Conservation (phyloP, 2,329 filamentous ascomycete species). For the Pseudopyrenochaeta lycopersici region DNA sequence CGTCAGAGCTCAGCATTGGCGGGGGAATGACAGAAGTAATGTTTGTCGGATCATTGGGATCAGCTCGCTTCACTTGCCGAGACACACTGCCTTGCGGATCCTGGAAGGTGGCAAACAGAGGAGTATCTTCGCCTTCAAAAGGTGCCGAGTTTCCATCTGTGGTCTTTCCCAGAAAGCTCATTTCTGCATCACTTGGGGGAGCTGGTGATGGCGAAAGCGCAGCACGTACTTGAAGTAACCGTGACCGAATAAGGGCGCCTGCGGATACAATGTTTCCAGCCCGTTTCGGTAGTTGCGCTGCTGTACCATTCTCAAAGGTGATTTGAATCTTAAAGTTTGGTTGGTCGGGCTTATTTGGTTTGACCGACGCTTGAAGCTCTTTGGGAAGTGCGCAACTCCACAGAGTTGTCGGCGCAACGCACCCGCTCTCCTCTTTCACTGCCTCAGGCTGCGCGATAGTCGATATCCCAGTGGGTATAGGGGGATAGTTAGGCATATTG, state of each 20-base stretch:
- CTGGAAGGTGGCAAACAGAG: conserved; percentile 84
- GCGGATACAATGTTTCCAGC: conserved; percentile 67
- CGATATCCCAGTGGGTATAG: conserved; percentile 83
- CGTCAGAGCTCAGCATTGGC: conserved; percentile 71
- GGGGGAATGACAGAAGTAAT: conserved; percentile 67
- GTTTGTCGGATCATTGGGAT: conserved; percentile 43
- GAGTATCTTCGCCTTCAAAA: conserved; percentile 86
- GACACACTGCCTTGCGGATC: conserved; percentile 39
- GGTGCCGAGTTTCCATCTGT: conserved; percentile 76
- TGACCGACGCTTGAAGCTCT: conserved; percentile 72
- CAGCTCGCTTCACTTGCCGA: conserved; percentile 49
- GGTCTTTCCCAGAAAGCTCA: conserved; percentile 83
- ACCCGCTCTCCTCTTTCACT: conserved; percentile 70
- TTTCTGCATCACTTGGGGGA: conserved; percentile 72
- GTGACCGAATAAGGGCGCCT: conserved; percentile 44
- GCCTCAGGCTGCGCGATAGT: conserved; percentile 80
- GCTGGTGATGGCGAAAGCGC: conserved; percentile 60
- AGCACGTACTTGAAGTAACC: conserved; percentile 35
- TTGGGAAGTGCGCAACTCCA: conserved; percentile 91
- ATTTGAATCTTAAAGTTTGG: conserved; percentile 86
- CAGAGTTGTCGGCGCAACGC: conserved; percentile 74
- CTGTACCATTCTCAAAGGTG: conserved; percentile 63
- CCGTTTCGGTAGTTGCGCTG: conserved; percentile 54
- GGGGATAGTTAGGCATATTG: conserved; percentile 85
- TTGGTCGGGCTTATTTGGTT: conserved; percentile 71